Evolutionary conservation across 1,284 basidiomycete species (phyloP), one percentile per base, ranked within the genome.

Genomic region (Gomphus bonarii): DNA sequence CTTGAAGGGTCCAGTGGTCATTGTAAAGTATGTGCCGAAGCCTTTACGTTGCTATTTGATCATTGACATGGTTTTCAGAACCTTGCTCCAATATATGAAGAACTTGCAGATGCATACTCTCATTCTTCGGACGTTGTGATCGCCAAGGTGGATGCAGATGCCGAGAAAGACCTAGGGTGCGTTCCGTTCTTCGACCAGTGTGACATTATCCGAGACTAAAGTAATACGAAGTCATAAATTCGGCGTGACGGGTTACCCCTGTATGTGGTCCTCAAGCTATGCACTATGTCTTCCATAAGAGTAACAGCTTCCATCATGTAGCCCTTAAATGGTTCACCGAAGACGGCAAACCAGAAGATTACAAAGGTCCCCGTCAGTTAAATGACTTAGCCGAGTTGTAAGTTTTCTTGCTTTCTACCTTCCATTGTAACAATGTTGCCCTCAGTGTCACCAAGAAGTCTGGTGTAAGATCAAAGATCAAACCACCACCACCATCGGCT

Each of bases 121-220:
- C 78, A 85, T 60, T 80, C 77, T 48, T 85, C 87, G 65, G 83
- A 91, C 69, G 88, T 97, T 25, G 64, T 91, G 55, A 84, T 97
- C 62, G 94, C 93, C 61, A 97, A 97, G 69, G 86, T 95, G 6
- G 93, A 97, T 64, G 94, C 92, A 1, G 94, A 97, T 65, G 89
- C 89, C 44, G 91, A 92, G 61, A 85, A 83, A 65, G 74, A 80
- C 1, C 66, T 91, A 36, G 88, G 85, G 57, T 69, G 36, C 14
- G 58, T 59, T 28, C 22, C 6, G 9, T 10, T 30, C 31, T 8
- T 8, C 18, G 12, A 25, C 28, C 7, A 4, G 10, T 49, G 31
- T 51, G 31, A 5, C 18, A 18, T 18, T 10, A 12, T 36, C 9
- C 25, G 25, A 38, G 20, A 33, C n/a, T 51, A 5, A 11, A n/a